phyloP scores from a whole-genome alignment of 2,329 filamentous ascomycete genomes.

The Trichoderma sp. region DNA sequence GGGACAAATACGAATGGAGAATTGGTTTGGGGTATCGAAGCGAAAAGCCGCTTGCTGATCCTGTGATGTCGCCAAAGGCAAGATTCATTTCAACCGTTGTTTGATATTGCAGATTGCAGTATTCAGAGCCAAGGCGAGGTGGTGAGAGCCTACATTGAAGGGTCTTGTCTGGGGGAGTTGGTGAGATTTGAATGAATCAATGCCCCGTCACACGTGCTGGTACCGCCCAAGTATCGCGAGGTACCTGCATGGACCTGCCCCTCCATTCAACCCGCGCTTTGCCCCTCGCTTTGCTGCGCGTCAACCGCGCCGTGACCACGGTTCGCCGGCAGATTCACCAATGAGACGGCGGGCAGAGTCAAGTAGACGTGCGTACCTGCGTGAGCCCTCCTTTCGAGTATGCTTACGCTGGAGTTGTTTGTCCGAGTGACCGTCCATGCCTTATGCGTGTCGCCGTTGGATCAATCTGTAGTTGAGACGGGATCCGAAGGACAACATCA shows the following conservation, averaged over 20 bases:
- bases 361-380: constrained; percentile 13
- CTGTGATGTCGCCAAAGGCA: background rate
- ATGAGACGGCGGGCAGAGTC: background rate
- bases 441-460: background rate
- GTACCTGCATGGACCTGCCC: constrained; percentile 11
- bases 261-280: background rate
- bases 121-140: background rate
- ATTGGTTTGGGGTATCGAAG: background rate
- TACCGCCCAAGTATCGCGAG: background rate
- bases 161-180: background rate
- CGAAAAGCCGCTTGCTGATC: background rate
- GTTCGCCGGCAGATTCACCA: constrained; percentile 15
- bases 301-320: constrained; percentile 20
- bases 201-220: background rate
- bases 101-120: background rate
- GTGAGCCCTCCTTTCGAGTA: background rate
- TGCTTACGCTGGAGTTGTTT: background rate
- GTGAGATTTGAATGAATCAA: background rate
- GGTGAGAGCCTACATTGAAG: background rate
- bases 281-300: constrained; percentile 15
- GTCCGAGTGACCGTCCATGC: background rate
- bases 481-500: background rate
- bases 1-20: background rate
- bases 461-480: background rate
- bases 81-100: background rate